Percentiles rank a stretch among this genome's conserved stretches.
phyloP scores from a whole-genome alignment of 352 stramenopile species.

The Globisporangium sylvaticum region DNA sequence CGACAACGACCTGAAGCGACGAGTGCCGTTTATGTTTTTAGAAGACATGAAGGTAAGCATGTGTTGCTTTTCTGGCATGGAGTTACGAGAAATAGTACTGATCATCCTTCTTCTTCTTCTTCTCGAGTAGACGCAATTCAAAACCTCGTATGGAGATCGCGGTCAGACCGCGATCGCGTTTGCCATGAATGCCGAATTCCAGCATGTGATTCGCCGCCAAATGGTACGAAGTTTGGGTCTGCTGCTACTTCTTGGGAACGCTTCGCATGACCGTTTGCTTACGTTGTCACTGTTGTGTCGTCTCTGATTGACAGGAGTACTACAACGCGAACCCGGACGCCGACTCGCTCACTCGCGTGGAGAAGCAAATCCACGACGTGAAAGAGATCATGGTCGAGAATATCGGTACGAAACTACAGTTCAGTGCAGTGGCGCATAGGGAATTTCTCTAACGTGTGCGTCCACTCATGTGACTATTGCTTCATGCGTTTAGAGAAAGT shows the following conservation, averaged over 20 bases:
- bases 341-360: slow-evolving; percentile 90
- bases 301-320: slow-evolving; percentile 44
- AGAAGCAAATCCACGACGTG: slow-evolving; percentile 96
- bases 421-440: background rate
- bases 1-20: slow-evolving; percentile 92
- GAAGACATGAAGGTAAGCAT: slow-evolving; percentile 92
- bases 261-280: background rate
- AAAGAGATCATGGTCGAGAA: slow-evolving; percentile 99
- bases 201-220: slow-evolving; percentile 90
- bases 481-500: slow-evolving; percentile 87
- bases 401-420: slow-evolving; percentile 62
- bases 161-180: slow-evolving; percentile 94
- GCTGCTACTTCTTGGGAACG: background rate
- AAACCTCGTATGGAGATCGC: slow-evolving; percentile 71
- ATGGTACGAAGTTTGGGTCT: slow-evolving; percentile 58
- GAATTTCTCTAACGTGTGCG: background rate
- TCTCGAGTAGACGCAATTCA: slow-evolving; percentile 61
- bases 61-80: background rate
- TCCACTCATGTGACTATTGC: background rate
- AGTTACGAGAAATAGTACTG: background rate
- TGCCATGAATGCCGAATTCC: slow-evolving; percentile 97
- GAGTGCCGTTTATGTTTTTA: slow-evolving; percentile 97
- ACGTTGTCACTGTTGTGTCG: background rate
- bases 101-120: background rate
- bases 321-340: slow-evolving; percentile 88